phyloP scores from a whole-genome alignment of 1,139 yeast genomes.

The Debaryomyces subglobosus region DNA sequence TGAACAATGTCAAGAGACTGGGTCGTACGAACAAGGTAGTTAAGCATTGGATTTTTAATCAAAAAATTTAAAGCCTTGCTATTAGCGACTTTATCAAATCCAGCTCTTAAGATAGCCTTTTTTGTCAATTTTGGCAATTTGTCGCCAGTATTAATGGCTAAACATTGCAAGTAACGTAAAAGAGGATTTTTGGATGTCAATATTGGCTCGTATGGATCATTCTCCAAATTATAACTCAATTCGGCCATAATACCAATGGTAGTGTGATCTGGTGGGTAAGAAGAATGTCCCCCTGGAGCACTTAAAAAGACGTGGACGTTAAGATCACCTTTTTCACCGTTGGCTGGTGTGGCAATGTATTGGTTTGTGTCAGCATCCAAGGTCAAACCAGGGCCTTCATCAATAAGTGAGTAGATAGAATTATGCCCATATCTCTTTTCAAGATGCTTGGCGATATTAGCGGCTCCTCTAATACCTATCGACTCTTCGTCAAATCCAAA shows the following conservation, averaged over 20 bases:
- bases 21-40: conserved; percentile 37
- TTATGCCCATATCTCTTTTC: conserved; percentile 36
- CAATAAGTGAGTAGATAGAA: conserved; percentile 42
- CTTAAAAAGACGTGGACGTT: conserved; percentile 36
- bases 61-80: conserved; percentile 25
- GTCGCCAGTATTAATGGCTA: conserved; percentile 34
- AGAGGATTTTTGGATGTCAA: conserved; percentile 39
- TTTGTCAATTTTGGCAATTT: conserved; percentile 23
- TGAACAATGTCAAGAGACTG: conserved; percentile 40
- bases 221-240: conserved; percentile 38
- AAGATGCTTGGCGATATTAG: conserved; percentile 29
- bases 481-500: conserved; percentile 52
- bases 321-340: conserved; percentile 46
- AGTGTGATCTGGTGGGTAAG: conserved; percentile 50
- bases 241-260: conserved; percentile 49
- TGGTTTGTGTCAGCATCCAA: conserved; percentile 29
- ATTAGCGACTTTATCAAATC: conserved; percentile 36
- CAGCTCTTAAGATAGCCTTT: conserved; percentile 37
- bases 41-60: conserved; percentile 20
- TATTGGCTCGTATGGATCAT: conserved; percentile 37
- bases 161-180: conserved; percentile 37
- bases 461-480: conserved; percentile 44
- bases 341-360: conserved; percentile 41
- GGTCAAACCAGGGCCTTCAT: conserved; percentile 44
- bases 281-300: conserved; percentile 51